phyloP scores from a whole-genome alignment of 164 flowering plant genomes.

The Nymphaea colorata region DNA sequence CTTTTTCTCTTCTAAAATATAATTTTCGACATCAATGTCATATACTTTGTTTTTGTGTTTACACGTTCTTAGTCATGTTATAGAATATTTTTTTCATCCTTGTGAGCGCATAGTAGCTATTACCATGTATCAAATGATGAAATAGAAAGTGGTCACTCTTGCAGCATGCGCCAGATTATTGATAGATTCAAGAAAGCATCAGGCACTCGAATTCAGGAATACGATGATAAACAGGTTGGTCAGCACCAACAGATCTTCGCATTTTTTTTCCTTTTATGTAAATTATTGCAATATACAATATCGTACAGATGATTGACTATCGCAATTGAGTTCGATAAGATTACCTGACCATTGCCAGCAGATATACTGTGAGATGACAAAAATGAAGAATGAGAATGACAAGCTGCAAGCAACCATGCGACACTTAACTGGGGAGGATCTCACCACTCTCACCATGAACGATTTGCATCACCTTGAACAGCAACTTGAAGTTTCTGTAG shows the following conservation, averaged over 20 bases:
- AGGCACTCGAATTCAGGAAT: constrained; percentile 18
- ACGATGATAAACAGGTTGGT: constrained; percentile 11
- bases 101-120: neutral
- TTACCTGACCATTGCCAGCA: constrained; percentile 7
- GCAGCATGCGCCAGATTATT: constrained; percentile 32
- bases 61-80: neutral
- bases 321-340: too few species aligned
- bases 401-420: constrained; percentile 29
- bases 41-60: neutral
- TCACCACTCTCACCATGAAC: constrained; percentile 12
- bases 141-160: neutral
- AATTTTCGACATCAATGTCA: too few species aligned
- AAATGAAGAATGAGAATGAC: constrained; percentile 23
- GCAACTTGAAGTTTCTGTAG: constrained; percentile 23
- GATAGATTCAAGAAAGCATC: constrained; percentile 18
- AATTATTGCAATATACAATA: too few species aligned
- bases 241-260: neutral
- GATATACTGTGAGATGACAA: constrained; percentile 21
- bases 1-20: too few species aligned
- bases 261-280: neutral
- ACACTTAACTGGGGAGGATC: constrained; percentile 25
- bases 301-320: too few species aligned
- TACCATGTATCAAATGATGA: neutral
- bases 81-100: neutral
- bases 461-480: constrained; percentile 30